Percentiles rank a stretch among this genome's conserved stretches.
Conservation (phyloP, 1,284 basidiomycete genomes). For the Schizopora paradoxa region DNA sequence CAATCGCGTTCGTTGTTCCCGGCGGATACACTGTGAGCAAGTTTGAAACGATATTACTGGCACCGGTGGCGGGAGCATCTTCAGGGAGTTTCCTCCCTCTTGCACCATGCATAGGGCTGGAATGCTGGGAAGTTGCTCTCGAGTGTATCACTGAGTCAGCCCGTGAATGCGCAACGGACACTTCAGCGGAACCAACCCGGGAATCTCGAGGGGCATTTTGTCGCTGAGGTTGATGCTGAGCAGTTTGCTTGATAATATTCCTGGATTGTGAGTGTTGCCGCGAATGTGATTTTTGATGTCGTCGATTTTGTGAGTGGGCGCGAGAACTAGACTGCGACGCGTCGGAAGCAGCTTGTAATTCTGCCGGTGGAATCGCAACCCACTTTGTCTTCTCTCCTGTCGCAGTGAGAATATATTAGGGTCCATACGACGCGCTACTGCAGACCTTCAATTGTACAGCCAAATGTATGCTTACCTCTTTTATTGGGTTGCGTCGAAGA, state of each 20-base stretch:
- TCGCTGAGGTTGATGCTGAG: not conserved
- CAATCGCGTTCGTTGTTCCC: not conserved
- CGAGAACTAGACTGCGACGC: slow-evolving; percentile 25
- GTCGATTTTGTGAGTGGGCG: slow-evolving; percentile 14
- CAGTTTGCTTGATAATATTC: no score
- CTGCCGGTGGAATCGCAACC: slow-evolving; percentile 51
- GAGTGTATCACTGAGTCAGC: slow-evolving; percentile 15
- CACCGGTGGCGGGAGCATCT: slow-evolving; percentile 2
- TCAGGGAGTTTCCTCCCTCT: slow-evolving; percentile 15
- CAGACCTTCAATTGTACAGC: not conserved
- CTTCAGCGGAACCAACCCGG: slow-evolving; percentile 4
- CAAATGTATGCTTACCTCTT: slow-evolving; percentile 7
- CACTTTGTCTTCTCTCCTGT: slow-evolving; percentile 55
- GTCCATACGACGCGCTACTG: not conserved
- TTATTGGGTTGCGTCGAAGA: slow-evolving; percentile 1
- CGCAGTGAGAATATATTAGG: slow-evolving; percentile 10
- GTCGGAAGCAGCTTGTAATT: slow-evolving; percentile 52
- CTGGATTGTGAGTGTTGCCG: slow-evolving; percentile 16
- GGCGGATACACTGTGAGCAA: not conserved
- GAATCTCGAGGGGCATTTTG: no score
- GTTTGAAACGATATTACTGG: not conserved
- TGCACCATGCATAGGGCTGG: slow-evolving; percentile 11
- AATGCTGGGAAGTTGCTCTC: slow-evolving; percentile 15
- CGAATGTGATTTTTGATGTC: slow-evolving; percentile 12
- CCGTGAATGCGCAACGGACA: slow-evolving; percentile 9